phyloP scores from a whole-genome alignment of 257 asterid genomes.

The Nicotiana paniculata region DNA sequence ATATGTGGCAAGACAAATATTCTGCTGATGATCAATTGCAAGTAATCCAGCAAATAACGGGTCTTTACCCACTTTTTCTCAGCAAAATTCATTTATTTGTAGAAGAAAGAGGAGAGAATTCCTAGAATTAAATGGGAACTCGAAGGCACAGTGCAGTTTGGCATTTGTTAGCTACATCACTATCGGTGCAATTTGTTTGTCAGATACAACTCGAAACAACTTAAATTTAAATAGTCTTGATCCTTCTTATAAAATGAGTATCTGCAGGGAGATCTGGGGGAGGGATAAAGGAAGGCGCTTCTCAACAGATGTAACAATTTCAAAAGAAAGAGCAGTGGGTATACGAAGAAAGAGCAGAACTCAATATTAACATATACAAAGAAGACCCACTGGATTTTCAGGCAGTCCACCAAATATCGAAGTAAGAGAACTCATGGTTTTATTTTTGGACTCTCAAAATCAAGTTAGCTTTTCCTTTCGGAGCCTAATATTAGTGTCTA shows the following conservation, averaged over 20 bases:
- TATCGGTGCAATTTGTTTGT: not conserved
- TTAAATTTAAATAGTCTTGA: not conserved
- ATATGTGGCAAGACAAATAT: not conserved
- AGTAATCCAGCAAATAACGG: not conserved
- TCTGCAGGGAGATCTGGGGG: not conserved
- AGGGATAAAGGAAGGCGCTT: not conserved
- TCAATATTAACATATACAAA: not conserved
- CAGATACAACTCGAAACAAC: not conserved
- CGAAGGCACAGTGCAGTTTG: not conserved
- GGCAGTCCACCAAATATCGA: not conserved
- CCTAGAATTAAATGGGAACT: not conserved
- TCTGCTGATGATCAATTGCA: not conserved
- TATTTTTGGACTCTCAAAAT: no score
- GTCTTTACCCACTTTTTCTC: not conserved
- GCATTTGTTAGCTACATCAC: not conserved
- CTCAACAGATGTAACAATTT: not conserved
- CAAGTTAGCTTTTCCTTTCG: not conserved
- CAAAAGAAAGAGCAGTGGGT: not conserved
- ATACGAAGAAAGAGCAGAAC: not conserved
- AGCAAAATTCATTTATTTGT: not conserved
- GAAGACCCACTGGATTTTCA: not conserved
- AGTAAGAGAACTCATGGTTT: not conserved
- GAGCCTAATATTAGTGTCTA: not conserved
- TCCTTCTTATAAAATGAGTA: not conserved
- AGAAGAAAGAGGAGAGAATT: not conserved